Evolutionary conservation across 2,329 filamentous ascomycete genomes (phyloP).

Genomic region (Coniochaeta sp.): DNA sequence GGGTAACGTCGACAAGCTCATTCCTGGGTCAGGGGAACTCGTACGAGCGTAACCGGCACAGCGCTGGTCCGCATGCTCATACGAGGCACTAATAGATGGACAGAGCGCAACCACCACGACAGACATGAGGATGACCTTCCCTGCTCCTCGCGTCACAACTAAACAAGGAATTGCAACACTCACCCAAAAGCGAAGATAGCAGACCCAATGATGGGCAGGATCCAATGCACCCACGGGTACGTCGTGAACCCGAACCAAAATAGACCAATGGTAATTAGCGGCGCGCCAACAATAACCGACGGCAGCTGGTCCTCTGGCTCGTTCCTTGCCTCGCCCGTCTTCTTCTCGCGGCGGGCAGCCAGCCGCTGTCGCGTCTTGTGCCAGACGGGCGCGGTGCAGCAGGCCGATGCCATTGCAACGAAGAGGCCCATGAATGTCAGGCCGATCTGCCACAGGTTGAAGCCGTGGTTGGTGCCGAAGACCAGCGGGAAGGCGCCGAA

Average conservation of each 20-base stretch:
- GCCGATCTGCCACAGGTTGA: constrained; percentile 74
- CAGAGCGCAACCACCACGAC: neutral
- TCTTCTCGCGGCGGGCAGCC: constrained; percentile 41
- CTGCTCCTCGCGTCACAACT: neutral
- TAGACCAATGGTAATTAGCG: constrained; percentile 71
- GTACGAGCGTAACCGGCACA: neutral
- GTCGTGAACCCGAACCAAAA: constrained; percentile 90
- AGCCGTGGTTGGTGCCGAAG: constrained; percentile 65
- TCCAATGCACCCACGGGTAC: constrained; percentile 67
- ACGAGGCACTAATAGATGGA: neutral
- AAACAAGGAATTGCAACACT: constrained; percentile 19
- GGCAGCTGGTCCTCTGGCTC: constrained; percentile 86
- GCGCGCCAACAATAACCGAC: constrained; percentile 63
- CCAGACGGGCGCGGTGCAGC: constrained; percentile 60
- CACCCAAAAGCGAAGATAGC: constrained; percentile 64
- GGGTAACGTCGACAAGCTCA: neutral
- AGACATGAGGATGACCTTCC: neutral
- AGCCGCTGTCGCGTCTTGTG: constrained; percentile 50
- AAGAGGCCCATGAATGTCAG: constrained; percentile 68
- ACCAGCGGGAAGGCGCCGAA: constrained; percentile 83
- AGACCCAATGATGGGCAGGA: constrained; percentile 66
- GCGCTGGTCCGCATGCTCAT: neutral
- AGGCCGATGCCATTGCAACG: constrained; percentile 58
- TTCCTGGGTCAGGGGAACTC: neutral
- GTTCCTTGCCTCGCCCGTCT: constrained; percentile 48